A percentile compares a stretch with the other conserved stretches of the same genome.
phyloP scores from a whole-genome alignment of 306 rosid species.

The Acacia acuminata region DNA sequence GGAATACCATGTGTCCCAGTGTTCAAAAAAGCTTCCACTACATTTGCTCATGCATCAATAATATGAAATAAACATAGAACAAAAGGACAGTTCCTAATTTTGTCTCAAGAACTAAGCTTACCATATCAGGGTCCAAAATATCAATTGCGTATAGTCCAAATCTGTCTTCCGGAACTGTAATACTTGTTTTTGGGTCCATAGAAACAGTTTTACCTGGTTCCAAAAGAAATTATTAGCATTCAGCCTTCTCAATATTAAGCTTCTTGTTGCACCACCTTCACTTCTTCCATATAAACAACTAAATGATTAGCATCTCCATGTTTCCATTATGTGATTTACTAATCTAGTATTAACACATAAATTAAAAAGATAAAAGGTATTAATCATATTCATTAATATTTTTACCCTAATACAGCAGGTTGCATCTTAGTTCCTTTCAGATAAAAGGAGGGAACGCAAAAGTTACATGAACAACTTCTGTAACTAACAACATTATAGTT shows the following conservation, averaged over 20 bases:
- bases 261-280: slow-evolving; percentile 1
- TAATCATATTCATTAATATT: slow-evolving; percentile 5
- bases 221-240: slow-evolving; percentile 14
- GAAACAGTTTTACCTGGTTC: slow-evolving; percentile 74
- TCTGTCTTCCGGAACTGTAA: slow-evolving; percentile 87
- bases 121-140: slow-evolving; percentile 92
- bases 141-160: slow-evolving; percentile 82
- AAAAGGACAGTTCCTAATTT: not conserved
- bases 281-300: not conserved
- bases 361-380: not conserved
- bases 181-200: slow-evolving; percentile 62
- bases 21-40: not conserved
- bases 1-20: not conserved
- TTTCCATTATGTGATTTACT: not conserved
- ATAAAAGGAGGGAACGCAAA: not conserved
- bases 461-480: not conserved
- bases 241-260: not conserved
- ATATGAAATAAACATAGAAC: not conserved
- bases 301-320: not conserved
- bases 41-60: not conserved
- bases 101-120: slow-evolving; percentile 30
- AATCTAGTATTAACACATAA: not conserved
- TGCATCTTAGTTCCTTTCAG: not conserved
- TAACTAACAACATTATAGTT: slow-evolving; percentile 8
- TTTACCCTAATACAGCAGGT: not conserved